Evolutionary conservation across 352 stramenopile genomes (phyloP).

Genomic region (Pythium brassicae): DNA sequence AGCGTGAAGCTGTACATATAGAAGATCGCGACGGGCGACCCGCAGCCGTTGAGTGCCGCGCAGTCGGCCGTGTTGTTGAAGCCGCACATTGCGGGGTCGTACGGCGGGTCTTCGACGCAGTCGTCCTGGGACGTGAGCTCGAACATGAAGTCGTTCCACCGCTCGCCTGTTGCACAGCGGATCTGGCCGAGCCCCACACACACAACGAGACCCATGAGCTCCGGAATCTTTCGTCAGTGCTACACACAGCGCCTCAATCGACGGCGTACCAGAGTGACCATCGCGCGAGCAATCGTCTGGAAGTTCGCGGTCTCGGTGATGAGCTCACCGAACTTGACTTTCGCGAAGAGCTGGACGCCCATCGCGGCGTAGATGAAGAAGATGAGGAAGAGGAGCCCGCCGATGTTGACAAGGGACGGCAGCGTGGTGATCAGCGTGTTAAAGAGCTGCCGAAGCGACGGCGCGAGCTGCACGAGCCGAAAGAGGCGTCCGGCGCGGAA

Average conservation of each 20-base stretch:
- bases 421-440: slow-evolving; percentile 87
- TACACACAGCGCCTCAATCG: not conserved
- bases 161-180: slow-evolving; percentile 89
- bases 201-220: not conserved
- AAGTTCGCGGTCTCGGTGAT: slow-evolving; percentile 86
- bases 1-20: slow-evolving; percentile 89
- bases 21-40: slow-evolving; percentile 50
- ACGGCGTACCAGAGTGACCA: slow-evolving; percentile 46
- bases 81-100: slow-evolving; percentile 53
- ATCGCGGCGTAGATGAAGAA: slow-evolving; percentile 92
- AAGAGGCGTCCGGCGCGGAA: slow-evolving; percentile 81
- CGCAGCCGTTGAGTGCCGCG: slow-evolving; percentile 66
- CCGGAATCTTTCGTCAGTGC: not conserved
- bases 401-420: slow-evolving; percentile 86
- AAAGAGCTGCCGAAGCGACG: slow-evolving; percentile 80
- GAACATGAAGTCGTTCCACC: slow-evolving; percentile 91
- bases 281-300: slow-evolving; percentile 69
- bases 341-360: slow-evolving; percentile 89
- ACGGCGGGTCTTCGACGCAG: slow-evolving; percentile 38
- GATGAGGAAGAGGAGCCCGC: slow-evolving; percentile 79
- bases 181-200: slow-evolving; percentile 49
- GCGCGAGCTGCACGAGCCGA: slow-evolving; percentile 64
- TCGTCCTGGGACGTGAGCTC: slow-evolving; percentile 59
- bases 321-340: slow-evolving; percentile 60
- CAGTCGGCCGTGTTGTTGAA: slow-evolving; percentile 47